phyloP scores from a whole-genome alignment of 1,139 yeast species.

The Pichia sp. region DNA sequence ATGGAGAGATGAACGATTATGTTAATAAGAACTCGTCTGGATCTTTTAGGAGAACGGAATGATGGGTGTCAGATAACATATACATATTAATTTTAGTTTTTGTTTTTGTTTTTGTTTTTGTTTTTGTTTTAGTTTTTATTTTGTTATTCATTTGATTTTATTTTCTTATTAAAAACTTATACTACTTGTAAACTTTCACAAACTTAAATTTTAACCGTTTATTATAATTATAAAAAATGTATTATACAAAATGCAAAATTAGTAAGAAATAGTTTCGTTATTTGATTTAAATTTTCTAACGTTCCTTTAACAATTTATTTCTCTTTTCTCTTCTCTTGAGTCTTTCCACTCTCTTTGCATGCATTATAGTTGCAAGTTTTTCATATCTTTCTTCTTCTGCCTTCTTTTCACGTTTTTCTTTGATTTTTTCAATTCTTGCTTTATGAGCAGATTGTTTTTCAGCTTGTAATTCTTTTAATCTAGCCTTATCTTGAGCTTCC shows the following conservation, averaged over 20 bases:
- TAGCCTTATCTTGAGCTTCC: slow-evolving; percentile 26
- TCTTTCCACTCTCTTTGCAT: slow-evolving; percentile 72
- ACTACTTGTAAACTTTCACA: no score
- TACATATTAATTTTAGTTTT: slow-evolving; percentile 14
- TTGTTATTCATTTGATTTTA: no score
- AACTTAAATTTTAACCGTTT: no score
- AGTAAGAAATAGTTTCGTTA: no score
- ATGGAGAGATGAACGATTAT: slow-evolving; percentile 27
- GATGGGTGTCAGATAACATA: slow-evolving; percentile 33
- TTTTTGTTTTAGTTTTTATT: no score
- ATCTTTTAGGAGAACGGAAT: slow-evolving; percentile 24
- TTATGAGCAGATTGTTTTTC: slow-evolving; percentile 54
- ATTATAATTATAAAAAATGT: no score
- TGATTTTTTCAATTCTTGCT: slow-evolving; percentile 46
- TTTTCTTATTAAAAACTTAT: no score
- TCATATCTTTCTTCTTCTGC: slow-evolving; percentile 73
- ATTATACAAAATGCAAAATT: neutral
- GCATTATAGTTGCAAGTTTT: slow-evolving; percentile 64
- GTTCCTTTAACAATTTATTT: slow-evolving; percentile 66
- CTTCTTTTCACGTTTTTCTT: slow-evolving; percentile 61
- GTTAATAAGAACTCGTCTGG: slow-evolving; percentile 33
- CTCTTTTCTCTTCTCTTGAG: slow-evolving; percentile 76
- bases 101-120: neutral
- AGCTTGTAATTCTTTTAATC: slow-evolving; percentile 48
- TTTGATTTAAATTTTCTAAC: neutral